Evolutionary conservation across 306 rosid genomes (phyloP).

Genomic region (Glycine soja): DNA sequence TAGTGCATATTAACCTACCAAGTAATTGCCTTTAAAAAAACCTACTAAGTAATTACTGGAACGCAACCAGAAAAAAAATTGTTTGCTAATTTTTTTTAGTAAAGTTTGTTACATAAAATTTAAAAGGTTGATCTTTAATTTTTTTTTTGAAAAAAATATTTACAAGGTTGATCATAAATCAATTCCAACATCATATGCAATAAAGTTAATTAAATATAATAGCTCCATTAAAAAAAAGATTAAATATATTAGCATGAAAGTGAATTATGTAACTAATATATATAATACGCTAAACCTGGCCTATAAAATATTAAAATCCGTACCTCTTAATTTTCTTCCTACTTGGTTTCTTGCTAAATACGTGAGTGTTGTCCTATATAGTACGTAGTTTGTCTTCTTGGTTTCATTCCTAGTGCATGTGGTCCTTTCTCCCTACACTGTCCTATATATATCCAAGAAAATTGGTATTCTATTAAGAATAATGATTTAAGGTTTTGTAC

Average conservation of each 20-base stretch:
- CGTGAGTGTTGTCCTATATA: neutral
- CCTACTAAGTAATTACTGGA: too few species aligned
- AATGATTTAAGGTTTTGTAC: too few species aligned
- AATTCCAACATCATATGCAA: neutral
- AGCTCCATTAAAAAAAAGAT: neutral
- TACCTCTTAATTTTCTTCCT: neutral
- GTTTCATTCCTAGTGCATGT: neutral
- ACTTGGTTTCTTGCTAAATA: neutral
- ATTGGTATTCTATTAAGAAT: neutral
- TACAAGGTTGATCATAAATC: neutral
- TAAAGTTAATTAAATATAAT: slow-evolving; percentile 16
- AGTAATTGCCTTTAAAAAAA: too few species aligned
- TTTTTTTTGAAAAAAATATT: too few species aligned
- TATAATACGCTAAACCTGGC: neutral
- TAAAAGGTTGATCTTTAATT: too few species aligned
- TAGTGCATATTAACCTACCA: too few species aligned
- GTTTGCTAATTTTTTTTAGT: too few species aligned
- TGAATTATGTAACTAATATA: neutral
- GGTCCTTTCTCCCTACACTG: neutral
- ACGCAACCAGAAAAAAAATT: too few species aligned
- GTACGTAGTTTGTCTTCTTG: neutral
- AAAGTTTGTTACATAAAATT: too few species aligned
- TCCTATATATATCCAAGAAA: neutral
- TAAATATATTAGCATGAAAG: slow-evolving; percentile 5
- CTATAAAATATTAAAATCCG: neutral